phyloP scores from a whole-genome alignment of 23 red algal species.

The Pyropia haitanensis region DNA sequence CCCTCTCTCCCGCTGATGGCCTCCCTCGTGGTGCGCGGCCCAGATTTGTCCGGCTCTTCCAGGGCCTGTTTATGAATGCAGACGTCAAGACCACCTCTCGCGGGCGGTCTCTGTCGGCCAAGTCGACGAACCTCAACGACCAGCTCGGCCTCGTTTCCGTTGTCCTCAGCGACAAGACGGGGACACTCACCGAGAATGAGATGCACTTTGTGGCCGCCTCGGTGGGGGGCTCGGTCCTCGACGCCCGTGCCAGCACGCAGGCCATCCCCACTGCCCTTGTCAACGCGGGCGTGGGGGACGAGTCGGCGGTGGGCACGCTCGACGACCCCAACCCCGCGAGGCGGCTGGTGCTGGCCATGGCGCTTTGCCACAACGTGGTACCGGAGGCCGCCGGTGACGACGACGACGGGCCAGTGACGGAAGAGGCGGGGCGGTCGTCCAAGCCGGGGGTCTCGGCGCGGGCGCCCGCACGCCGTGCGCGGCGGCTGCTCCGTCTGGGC shows the following conservation, averaged over 20 bases:
- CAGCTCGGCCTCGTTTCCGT: constrained; percentile 49
- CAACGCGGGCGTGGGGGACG: constrained; percentile 10
- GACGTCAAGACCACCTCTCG: constrained; percentile 53
- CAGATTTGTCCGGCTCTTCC: constrained; percentile 53
- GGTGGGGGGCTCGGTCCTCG: constrained; percentile 35
- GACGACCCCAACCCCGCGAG: constrained; percentile 3
- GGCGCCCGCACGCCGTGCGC: too few species aligned
- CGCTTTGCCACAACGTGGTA: constrained; percentile 77
- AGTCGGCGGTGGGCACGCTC: not conserved
- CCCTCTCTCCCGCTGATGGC: too few species aligned
- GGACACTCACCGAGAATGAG: constrained; percentile 73
- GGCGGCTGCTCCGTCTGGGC: too few species aligned
- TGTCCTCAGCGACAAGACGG: constrained; percentile 83
- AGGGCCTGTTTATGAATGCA: constrained; percentile 54
- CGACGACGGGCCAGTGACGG: constrained; percentile 9
- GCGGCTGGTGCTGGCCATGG: constrained; percentile 66
- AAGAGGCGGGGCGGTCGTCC: not conserved
- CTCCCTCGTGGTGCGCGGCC: too few species aligned
- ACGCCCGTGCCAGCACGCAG: constrained; percentile 12
- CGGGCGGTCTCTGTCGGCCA: constrained; percentile 16
- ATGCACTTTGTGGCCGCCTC: constrained; percentile 70
- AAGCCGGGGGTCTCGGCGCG: too few species aligned
- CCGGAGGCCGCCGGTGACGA: constrained; percentile 11
- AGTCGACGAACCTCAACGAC: constrained; percentile 69
- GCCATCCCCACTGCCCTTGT: constrained; percentile 14